phyloP scores from a whole-genome alignment of 2,329 filamentous ascomycete genomes.

The Botrytis pseudocinerea region DNA sequence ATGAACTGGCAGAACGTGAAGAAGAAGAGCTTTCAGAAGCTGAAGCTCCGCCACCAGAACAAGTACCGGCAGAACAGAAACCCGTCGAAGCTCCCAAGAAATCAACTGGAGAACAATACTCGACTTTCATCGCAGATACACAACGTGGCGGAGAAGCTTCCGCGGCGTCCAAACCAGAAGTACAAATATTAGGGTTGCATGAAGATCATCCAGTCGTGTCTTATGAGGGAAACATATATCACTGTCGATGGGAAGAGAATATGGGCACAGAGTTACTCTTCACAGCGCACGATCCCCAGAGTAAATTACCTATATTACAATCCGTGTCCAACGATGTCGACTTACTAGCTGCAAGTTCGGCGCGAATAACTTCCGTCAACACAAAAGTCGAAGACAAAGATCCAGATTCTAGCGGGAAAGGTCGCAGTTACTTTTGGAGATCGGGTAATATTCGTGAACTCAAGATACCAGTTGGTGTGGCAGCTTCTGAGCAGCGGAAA shows the following conservation, averaged over 20 bases:
- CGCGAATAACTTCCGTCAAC: constrained; percentile 65
- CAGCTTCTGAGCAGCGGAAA: constrained; percentile 40
- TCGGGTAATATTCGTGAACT: constrained; percentile 16
- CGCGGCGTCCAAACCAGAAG: constrained; percentile 39
- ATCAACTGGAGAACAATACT: constrained; percentile 1
- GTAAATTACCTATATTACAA: constrained; percentile 50
- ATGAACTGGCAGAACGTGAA: constrained; percentile 30
- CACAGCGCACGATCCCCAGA: constrained; percentile 48
- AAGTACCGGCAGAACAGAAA: constrained; percentile 26
- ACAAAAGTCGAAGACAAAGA: constrained; percentile 25
- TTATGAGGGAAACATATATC: constrained; percentile 76
- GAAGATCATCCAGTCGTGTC: constrained; percentile 73
- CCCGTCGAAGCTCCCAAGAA: not conserved
- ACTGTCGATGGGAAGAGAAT: constrained; percentile 77
- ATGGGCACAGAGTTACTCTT: constrained; percentile 85
- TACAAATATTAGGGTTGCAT: constrained; percentile 85
- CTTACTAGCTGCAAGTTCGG: constrained; percentile 68
- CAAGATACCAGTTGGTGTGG: constrained; percentile 31
- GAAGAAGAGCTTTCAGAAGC: constrained; percentile 37
- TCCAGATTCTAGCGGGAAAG: constrained; percentile 13
- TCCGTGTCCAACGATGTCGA: constrained; percentile 62
- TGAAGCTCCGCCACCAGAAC: constrained; percentile 30
- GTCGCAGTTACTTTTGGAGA: constrained; percentile 15
- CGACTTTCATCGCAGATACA: constrained; percentile 21
- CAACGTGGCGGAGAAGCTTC: constrained; percentile 24